Base-by-base conservation (phyloP, 257 asterid genomes). In the Gardenia jasminoides region DNA sequence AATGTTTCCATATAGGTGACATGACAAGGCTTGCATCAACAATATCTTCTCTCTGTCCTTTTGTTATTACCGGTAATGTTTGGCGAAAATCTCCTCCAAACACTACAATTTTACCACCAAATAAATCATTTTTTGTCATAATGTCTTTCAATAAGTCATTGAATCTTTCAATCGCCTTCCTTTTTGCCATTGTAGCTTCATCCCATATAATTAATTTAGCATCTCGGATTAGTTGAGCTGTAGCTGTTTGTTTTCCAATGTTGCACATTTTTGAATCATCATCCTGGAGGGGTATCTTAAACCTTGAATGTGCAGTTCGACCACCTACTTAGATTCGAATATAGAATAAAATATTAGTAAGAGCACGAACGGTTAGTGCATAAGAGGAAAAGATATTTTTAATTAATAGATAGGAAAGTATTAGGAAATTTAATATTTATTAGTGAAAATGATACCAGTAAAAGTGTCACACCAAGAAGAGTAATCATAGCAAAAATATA, bases 171-270 rank as follows among this genome's bases (percentile, higher is more conserved):
- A 66, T 48, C 1, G 46, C 28, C 0, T 0, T 22, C 7, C 36
- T 26, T 10, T 80, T 24, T 2, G 75, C 75, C 75, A 80, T 72
- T 4, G 82, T 13, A 0, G 39, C 56, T 48, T 74, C 70, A n/a
- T 80, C 70, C 61, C 78, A 62, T 0, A 78, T 39, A 3, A 58
- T 70, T 8, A 56, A 1, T 10, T 59, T 70, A 1, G 50, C 19
- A 1, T 2, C 24, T 43, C 22, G 36, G 0, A 69, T 3, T 1
- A 69, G 1, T 0, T 0, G 0, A 10, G 72, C 26, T 0, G 30
- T 17, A 4, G 24, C 26, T 44, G 28, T 62, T 20, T 73, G 44
- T 24, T 72, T 80, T 1, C 83, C 41, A 0, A 72, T 33, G 3
- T 67, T 61, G 16, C 61, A 72, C 15, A 2, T 30, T 0, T 6